Conservation (phyloP, 257 asterid genomes). For the Apocynum venetum region DNA sequence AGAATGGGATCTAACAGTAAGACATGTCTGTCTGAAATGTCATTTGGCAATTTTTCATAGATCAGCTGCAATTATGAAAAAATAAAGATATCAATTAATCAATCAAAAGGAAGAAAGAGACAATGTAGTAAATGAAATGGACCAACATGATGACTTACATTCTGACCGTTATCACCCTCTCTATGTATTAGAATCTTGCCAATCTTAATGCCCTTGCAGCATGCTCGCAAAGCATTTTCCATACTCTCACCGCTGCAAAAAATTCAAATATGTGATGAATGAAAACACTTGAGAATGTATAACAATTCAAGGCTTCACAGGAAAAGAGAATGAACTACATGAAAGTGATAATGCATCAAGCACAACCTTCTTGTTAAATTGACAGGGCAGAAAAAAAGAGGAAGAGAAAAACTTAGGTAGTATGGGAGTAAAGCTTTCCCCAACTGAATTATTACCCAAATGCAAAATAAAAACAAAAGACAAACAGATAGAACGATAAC, state of each 20-base stretch:
- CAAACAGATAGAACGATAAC: neutral
- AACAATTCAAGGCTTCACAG: conserved; percentile 10
- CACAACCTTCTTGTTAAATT: neutral
- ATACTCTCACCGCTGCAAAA: conserved; percentile 77
- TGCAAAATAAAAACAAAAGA: neutral
- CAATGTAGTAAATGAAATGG: neutral
- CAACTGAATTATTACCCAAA: neutral
- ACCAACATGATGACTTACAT: conserved; percentile 36
- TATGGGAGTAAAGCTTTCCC: neutral
- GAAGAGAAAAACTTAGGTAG: neutral
- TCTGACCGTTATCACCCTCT: conserved; percentile 96
- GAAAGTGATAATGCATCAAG: neutral
- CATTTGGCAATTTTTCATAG: conserved; percentile 87
- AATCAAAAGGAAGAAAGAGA: conserved; percentile 12
- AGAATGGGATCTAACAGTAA: conserved; percentile 89
- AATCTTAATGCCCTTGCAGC: conserved; percentile 96
- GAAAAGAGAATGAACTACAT: conserved; percentile 2
- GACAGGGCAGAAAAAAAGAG: neutral
- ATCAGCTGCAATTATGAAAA: conserved; percentile 59
- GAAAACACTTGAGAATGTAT: neutral
- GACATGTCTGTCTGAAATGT: conserved; percentile 91
- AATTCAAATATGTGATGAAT: conserved; percentile 6
- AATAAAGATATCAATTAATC: conserved; percentile 2
- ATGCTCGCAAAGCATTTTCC: conserved; percentile 95
- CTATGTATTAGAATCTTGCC: conserved; percentile 97